Percentiles rank a stretch among this genome's conserved stretches.
phyloP scores from a whole-genome alignment of 2,329 filamentous ascomycete species.

The Dactylellina drechsleri region DNA sequence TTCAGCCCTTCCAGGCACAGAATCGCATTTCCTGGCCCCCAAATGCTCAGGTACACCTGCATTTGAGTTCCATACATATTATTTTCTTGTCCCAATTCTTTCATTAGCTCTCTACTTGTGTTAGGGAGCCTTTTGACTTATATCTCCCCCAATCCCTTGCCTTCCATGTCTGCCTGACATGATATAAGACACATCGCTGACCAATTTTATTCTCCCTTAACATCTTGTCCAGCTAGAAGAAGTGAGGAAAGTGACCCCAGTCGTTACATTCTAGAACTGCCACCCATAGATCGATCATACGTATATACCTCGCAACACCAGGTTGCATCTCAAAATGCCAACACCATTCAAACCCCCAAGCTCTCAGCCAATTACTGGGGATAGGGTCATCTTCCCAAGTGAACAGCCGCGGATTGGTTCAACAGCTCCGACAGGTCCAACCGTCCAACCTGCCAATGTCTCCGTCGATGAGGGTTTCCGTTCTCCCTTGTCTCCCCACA shows the following conservation, averaged over 20 bases:
- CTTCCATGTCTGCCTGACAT: too few species aligned
- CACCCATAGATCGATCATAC: too few species aligned
- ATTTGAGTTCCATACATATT: too few species aligned
- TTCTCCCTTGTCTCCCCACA: constrained; percentile 20
- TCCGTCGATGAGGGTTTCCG: constrained; percentile 31
- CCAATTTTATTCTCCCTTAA: too few species aligned
- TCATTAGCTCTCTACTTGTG: too few species aligned
- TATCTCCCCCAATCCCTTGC: too few species aligned
- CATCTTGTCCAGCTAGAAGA: not conserved
- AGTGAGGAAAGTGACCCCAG: not conserved
- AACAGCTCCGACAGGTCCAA: constrained; percentile 7
- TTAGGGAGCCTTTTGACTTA: too few species aligned
- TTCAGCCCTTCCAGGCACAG: too few species aligned
- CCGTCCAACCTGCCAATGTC: constrained; percentile 17
- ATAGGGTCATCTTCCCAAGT: constrained; percentile 49
- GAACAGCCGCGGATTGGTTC: constrained; percentile 46
- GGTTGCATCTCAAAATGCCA: constrained; percentile 40
- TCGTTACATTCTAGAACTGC: not conserved
- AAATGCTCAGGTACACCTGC: too few species aligned
- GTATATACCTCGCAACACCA: not conserved
- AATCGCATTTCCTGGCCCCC: too few species aligned
- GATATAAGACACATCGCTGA: too few species aligned
- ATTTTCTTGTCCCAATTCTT: too few species aligned
- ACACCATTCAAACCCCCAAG: constrained; percentile 43
- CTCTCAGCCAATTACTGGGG: constrained; percentile 47